These are phyloP conservation scores for Silene uniflora DNA, from an alignment of 148 eudicot genomes.

Conservation along the genomic window DNA sequence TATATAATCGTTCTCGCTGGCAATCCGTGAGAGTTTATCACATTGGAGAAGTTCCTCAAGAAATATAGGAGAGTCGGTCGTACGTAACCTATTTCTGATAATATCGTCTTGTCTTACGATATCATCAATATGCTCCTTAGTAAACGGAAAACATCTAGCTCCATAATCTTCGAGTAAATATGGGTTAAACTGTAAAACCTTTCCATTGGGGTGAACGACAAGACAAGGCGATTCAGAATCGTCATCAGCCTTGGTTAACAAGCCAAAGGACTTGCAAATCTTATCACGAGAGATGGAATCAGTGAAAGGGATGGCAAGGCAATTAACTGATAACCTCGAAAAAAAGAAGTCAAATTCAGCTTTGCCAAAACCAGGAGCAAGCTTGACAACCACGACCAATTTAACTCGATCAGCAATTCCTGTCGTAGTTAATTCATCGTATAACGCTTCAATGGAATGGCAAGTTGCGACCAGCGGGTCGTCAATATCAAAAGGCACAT, in stretches of 20 bases:
- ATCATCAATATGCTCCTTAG: neutral
- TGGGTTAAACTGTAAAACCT: too few relatives aligned
- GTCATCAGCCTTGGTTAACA: too few relatives aligned
- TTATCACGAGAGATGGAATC: neutral
- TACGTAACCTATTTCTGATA: neutral
- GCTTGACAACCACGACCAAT: neutral
- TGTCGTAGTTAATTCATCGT: neutral
- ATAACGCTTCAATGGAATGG: neutral
- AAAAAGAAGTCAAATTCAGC: too few relatives aligned
- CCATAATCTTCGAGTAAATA: neutral
- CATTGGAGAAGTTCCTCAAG: neutral
- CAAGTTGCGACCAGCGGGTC: neutral
- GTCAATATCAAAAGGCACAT: neutral
- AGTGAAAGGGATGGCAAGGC: too few relatives aligned
- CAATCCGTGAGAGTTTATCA: neutral
- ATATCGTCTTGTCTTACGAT: neutral
- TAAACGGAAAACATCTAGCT: neutral
- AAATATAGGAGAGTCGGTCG: too few relatives aligned
- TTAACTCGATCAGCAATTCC: neutral
- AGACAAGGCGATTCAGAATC: too few relatives aligned
- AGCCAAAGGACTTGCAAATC: neutral
- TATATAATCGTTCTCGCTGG: too few relatives aligned
- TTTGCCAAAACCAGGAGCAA: too few relatives aligned
- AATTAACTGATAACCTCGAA: too few relatives aligned
- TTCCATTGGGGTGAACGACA: too few relatives aligned